phyloP scores from a whole-genome alignment of 2,329 filamentous ascomycete genomes.

The Diaporthe sp. region DNA sequence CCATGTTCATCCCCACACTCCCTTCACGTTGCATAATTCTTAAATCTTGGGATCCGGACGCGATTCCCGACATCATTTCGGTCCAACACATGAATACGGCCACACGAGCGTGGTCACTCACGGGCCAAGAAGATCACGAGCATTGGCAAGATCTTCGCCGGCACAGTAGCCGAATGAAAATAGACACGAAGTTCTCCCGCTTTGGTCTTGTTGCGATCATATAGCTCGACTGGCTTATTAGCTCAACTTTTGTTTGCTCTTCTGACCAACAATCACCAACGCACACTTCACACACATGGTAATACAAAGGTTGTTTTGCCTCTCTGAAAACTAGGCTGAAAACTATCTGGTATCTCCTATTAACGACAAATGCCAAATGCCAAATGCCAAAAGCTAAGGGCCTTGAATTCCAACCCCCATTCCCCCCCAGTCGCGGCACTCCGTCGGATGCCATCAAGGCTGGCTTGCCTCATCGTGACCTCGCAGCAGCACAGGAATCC shows the following conservation, averaged over 20 bases:
- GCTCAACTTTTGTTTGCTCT: background rate
- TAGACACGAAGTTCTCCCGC: background rate
- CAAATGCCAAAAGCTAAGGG: background rate
- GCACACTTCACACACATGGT: background rate
- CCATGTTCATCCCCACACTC: constrained; percentile 24
- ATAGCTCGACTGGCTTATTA: background rate
- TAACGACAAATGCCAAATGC: constrained; percentile 6
- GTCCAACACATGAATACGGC: constrained; percentile 19
- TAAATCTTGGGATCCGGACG: constrained; percentile 28
- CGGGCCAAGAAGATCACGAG: constrained; percentile 24
- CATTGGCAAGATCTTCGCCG: constrained; percentile 12
- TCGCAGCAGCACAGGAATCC: background rate
- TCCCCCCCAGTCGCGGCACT: background rate
- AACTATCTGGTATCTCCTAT: constrained; percentile 34
- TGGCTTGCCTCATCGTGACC: background rate
- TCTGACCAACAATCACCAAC: background rate
- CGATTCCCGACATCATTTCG: constrained; percentile 28
- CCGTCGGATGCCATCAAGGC: background rate
- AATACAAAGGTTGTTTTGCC: background rate
- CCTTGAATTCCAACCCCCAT: background rate
- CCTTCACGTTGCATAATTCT: constrained; percentile 23
- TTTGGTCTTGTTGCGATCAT: background rate
- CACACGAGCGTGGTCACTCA: constrained; percentile 18
- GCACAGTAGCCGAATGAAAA: background rate
- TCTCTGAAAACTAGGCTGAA: background rate